Evolutionary conservation across 768 basidiomycete genomes (phyloP).

Genomic region (Lactifluus pinguis): DNA sequence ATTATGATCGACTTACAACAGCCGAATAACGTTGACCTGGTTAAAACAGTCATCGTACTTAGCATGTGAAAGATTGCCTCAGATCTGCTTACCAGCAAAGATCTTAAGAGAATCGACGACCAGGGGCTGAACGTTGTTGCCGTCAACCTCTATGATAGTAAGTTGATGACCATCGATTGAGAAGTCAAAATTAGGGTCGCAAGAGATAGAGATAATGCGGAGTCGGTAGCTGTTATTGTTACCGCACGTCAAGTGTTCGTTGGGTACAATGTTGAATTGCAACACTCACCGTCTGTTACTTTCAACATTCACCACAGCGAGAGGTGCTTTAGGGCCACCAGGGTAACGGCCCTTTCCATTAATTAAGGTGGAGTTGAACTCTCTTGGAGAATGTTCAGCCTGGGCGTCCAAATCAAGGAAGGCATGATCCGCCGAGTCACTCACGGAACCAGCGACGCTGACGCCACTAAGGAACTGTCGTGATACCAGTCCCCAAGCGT

Average conservation of each 20-base stretch:
- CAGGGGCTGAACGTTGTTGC: constrained; percentile 17
- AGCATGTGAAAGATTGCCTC: not conserved
- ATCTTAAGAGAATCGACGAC: constrained; percentile 22
- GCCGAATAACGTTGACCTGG: constrained; percentile 24
- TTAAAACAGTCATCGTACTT: not conserved
- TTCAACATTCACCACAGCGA: constrained; percentile 39
- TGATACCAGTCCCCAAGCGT: constrained; percentile 24
- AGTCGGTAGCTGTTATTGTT: no score
- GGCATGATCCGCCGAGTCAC: not conserved
- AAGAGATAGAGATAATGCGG: no score
- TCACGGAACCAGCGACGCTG: not conserved
- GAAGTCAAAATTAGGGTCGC: constrained; percentile 28
- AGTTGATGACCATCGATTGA: constrained; percentile 24
- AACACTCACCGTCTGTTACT: constrained; percentile 20
- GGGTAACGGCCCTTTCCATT: constrained; percentile 41
- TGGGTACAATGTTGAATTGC: not conserved
- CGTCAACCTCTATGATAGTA: constrained; percentile 27
- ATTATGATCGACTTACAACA: constrained; percentile 22
- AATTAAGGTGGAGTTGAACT: constrained; percentile 37
- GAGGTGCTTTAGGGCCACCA: constrained; percentile 31
- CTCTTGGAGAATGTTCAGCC: not conserved
- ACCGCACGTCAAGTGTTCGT: not conserved
- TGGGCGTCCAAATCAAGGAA: not conserved
- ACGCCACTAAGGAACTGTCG: not conserved
- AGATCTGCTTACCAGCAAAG: constrained; percentile 18